Evolutionary conservation across 2,329 filamentous ascomycete genomes (phyloP).

Genomic region (Aspergillus puulaauensis): DNA sequence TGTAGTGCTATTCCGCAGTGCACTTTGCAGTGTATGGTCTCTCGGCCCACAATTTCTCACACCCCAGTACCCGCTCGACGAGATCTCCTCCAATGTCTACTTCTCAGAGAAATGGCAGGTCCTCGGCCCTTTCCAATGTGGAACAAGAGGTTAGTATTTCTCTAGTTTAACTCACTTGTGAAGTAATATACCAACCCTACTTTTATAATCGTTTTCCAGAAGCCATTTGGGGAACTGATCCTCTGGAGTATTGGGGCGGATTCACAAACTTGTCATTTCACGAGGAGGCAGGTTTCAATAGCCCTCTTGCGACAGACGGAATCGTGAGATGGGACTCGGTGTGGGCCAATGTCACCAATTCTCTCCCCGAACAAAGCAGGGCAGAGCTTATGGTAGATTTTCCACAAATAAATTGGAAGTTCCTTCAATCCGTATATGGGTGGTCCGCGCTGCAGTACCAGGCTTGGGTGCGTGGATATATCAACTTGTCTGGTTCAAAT

Average conservation of each 20-base stretch:
- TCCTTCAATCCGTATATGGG: conserved; percentile 55
- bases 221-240: conserved; percentile 59
- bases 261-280: conserved; percentile 50
- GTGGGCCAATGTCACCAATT: conserved; percentile 31
- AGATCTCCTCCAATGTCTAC: conserved; percentile 2
- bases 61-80: conserved; percentile 8
- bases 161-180: background rate
- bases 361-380: conserved; percentile 29
- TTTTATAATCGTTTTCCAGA: conserved; percentile 37
- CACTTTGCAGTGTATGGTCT: background rate
- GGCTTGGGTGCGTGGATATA: conserved; percentile 55
- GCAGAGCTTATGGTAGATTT: conserved; percentile 48
- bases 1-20: background rate
- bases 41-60: background rate
- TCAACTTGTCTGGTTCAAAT: conserved; percentile 39
- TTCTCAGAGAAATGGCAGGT: conserved; percentile 48
- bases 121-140: conserved; percentile 59
- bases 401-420: conserved; percentile 54
- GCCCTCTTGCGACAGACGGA: conserved; percentile 53
- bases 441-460: conserved; percentile 61
- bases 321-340: conserved; percentile 49
- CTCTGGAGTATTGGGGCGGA: conserved; percentile 54
- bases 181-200: conserved; percentile 2
- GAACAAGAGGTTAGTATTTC: conserved; percentile 53
- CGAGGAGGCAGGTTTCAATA: conserved; percentile 44